Evolutionary conservation across 2,329 filamentous ascomycete species (phyloP), one percentile per base, ranked within the genome.

Genomic region (Monosporascus ibericus): DNA sequence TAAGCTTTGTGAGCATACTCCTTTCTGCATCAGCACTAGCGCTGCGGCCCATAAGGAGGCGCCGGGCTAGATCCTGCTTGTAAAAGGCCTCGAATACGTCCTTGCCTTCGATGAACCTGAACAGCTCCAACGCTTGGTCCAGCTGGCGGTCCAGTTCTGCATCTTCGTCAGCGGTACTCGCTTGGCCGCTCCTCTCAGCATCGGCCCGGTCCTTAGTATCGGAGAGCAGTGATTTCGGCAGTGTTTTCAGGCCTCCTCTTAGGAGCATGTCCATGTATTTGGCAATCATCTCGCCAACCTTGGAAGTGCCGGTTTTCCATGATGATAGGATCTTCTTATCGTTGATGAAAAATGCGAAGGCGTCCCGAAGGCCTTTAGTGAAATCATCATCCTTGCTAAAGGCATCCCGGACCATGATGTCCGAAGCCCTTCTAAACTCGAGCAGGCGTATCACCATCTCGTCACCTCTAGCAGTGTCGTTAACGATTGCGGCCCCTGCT

Each of bases 71-170:
- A 65, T 97, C 94, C 64, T 94, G 95, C 76, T 99, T 99, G 80
- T 99, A 99, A 68, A 99, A 99, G 1, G 94, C 92, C 68, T 99
- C 94, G 58, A 99, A 99, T 0, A 96, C 89, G 51, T 95, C 92
- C 69, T 99, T 99, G 59, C 94, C 94, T 65, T 97, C 87, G 36
- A 99, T 90, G 68, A 97, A 97, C 5, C 95, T 84, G 79, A 99
- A 99, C 5, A 99, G 77, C 68, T 97, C 92, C 3, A 99, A 76
- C 0, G 90, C 92, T 65, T 95, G 88, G 62, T 99, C 92, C 11
- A 99, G 78, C 67, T 97, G 94, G 38, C 87, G 84, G 64, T 96
- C 91, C 53, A 99, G 81, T 68, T 96, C 91, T 0, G 87, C 86
- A 67, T 97, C 92, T 67, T 99, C 92, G 62, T 96, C 92, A 34